Percentiles rank a stretch among this genome's conserved stretches.
Conservation (phyloP, 768 basidiomycete genomes). For the Agaricus bisporus region DNA sequence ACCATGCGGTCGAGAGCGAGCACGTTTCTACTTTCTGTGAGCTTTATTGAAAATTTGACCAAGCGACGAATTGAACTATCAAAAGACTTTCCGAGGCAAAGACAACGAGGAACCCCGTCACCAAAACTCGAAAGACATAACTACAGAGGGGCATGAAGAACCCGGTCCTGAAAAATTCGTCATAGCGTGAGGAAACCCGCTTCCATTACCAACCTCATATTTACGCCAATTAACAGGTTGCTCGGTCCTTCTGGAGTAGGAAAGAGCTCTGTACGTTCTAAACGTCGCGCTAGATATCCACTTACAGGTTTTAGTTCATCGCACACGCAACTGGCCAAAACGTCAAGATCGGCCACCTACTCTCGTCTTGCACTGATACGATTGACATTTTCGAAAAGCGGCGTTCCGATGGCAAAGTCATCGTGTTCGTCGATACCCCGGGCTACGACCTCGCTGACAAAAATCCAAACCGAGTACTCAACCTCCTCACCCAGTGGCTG, state of each 20-base stretch:
- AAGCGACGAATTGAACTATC: neutral
- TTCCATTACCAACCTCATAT: neutral
- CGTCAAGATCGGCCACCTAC: constrained; percentile 8
- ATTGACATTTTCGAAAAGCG: constrained; percentile 6
- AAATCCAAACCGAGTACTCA: constrained; percentile 8
- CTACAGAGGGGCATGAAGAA: neutral
- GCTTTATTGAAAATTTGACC: neutral
- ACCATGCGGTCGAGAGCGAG: constrained; percentile 1
- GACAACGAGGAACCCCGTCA: neutral
- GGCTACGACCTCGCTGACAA: constrained; percentile 11
- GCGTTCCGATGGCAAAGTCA: neutral
- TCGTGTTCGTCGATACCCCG: constrained; percentile 9
- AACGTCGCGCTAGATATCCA: too few relatives aligned
- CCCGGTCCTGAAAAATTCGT: neutral
- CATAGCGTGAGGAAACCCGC: constrained; percentile 1
- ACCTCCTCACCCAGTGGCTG: constrained; percentile 9
- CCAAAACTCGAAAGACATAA: neutral
- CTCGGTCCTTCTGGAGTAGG: constrained; percentile 6
- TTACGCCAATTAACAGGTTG: neutral
- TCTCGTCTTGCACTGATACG: constrained; percentile 1
- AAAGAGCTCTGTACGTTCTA: constrained; percentile 3
- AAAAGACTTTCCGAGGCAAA: neutral
- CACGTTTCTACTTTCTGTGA: neutral
- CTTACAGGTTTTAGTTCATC: constrained; percentile 4
- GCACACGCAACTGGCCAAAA: constrained; percentile 9